Conservation (phyloP, 1,139 yeast species). For the Yamadazyma jaroonii region DNA sequence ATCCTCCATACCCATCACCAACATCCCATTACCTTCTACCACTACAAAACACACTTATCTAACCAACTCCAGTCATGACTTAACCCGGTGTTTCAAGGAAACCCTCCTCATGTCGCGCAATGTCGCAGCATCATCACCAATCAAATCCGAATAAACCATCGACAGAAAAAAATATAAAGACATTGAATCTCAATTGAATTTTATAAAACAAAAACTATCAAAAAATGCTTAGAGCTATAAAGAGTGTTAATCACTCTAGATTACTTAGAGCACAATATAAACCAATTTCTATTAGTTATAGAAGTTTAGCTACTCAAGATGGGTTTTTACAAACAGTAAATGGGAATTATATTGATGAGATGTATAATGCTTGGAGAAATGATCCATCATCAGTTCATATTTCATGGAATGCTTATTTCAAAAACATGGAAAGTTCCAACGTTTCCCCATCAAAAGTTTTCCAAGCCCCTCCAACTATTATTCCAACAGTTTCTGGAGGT, state of each 20-base stretch:
- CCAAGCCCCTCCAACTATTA: slow-evolving; percentile 85
- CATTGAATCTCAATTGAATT: background rate
- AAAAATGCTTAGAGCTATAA: slow-evolving; percentile 45
- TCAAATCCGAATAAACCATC: slow-evolving; percentile 8
- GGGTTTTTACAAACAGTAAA: slow-evolving; percentile 80
- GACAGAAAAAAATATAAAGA: slow-evolving; percentile 7
- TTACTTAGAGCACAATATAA: slow-evolving; percentile 17
- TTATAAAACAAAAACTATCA: background rate
- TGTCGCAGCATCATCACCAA: slow-evolving; percentile 8
- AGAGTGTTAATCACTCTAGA: slow-evolving; percentile 37
- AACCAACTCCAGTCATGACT: too few species aligned
- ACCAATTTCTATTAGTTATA: slow-evolving; percentile 12
- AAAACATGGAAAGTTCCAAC: slow-evolving; percentile 71
- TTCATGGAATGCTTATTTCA: slow-evolving; percentile 96
- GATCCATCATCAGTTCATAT: slow-evolving; percentile 92
- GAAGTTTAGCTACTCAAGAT: slow-evolving; percentile 68
- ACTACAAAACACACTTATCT: too few species aligned
- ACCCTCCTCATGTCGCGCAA: slow-evolving; percentile 1
- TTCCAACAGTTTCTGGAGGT: slow-evolving; percentile 74
- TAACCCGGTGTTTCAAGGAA: slow-evolving; percentile 7
- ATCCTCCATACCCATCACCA: background rate
- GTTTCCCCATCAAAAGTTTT: slow-evolving; percentile 77
- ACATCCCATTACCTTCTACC: background rate
- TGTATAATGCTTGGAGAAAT: slow-evolving; percentile 91
- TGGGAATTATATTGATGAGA: slow-evolving; percentile 93